These are phyloP conservation scores for Penicillium crustosum DNA, from an alignment of 2,329 filamentous ascomycete genomes.

Conservation along the genomic window DNA sequence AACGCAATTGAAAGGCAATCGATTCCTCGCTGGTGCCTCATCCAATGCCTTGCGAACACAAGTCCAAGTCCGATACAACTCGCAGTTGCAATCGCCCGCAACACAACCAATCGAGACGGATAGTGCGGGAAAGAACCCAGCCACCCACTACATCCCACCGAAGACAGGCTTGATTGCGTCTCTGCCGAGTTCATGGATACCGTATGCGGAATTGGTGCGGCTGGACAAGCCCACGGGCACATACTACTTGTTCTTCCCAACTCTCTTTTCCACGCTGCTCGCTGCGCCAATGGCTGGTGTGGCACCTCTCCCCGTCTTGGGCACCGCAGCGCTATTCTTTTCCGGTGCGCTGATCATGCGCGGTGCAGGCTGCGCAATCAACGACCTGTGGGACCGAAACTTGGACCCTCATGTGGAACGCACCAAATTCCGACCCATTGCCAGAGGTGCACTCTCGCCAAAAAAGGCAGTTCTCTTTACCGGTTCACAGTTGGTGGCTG, in stretches of 20 bases:
- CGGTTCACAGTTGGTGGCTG: conserved; percentile 43
- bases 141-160: conserved; percentile 46
- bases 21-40: background rate
- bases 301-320: conserved; percentile 38
- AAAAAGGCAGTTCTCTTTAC: conserved; percentile 47
- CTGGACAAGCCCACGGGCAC: conserved; percentile 54
- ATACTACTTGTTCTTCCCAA: conserved; percentile 56
- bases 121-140: conserved; percentile 15
- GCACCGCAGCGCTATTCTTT: conserved; percentile 43
- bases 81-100: conserved; percentile 12
- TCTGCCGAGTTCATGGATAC: conserved; percentile 53
- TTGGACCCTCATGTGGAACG: conserved; percentile 55
- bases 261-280: conserved; percentile 49
- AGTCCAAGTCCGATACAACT: conserved; percentile 5
- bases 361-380: conserved; percentile 55
- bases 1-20: background rate
- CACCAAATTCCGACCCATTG: conserved; percentile 53
- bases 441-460: conserved; percentile 52
- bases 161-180: conserved; percentile 47
- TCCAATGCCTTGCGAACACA: background rate
- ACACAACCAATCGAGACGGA: conserved; percentile 1
- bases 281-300: conserved; percentile 42
- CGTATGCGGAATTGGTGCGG: conserved; percentile 56
- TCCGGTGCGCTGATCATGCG: conserved; percentile 51
- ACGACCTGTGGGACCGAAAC: conserved; percentile 57